A percentile compares a stretch with the other conserved stretches of the same genome.
Conservation (phyloP, 2,329 filamentous ascomycete species). For the Sclerotinia sclerotiorum region DNA sequence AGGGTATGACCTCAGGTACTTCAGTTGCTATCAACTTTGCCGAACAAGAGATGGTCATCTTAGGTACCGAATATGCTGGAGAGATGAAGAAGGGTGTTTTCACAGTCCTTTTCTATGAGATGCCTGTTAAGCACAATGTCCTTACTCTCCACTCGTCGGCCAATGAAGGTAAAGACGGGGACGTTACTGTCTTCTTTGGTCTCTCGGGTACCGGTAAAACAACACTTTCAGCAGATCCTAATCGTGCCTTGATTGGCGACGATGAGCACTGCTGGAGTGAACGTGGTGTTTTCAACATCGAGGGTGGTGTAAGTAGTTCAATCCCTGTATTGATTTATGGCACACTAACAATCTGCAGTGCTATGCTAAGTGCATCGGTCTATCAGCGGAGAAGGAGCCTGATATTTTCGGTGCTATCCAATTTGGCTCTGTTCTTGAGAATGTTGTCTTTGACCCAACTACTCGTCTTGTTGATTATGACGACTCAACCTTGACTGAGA, state of each 20-base stretch:
- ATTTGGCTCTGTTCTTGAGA: slow-evolving; percentile 97
- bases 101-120: slow-evolving; percentile 99
- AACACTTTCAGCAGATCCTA: slow-evolving; percentile 93
- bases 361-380: slow-evolving; percentile 98
- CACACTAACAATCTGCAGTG: slow-evolving; percentile 49
- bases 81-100: slow-evolving; percentile 99
- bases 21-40: slow-evolving; percentile 99
- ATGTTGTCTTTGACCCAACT: slow-evolving; percentile 92
- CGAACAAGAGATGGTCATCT: slow-evolving; percentile 99
- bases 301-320: slow-evolving; percentile 67
- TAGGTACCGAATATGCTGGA: slow-evolving; percentile 97
- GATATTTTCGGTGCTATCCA: slow-evolving; percentile 96
- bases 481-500: slow-evolving; percentile 91
- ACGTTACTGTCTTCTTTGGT: slow-evolving; percentile 99
- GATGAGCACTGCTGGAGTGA: slow-evolving; percentile 99
- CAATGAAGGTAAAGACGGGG: slow-evolving; percentile 91
- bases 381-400: slow-evolving; percentile 97
- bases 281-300: slow-evolving; percentile 97
- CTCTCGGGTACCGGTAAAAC: slow-evolving; percentile 99
- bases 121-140: slow-evolving; percentile 99
- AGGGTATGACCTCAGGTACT: slow-evolving; percentile 97
- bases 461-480: slow-evolving; percentile 95
- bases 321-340: neutral
- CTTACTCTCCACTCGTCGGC: slow-evolving; percentile 97
- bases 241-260: slow-evolving; percentile 93